Percentiles rank a stretch among this genome's conserved stretches.
Evolutionary conservation across 2,329 filamentous ascomycete species (phyloP).

Genomic region (Rhinocladiella similis): DNA sequence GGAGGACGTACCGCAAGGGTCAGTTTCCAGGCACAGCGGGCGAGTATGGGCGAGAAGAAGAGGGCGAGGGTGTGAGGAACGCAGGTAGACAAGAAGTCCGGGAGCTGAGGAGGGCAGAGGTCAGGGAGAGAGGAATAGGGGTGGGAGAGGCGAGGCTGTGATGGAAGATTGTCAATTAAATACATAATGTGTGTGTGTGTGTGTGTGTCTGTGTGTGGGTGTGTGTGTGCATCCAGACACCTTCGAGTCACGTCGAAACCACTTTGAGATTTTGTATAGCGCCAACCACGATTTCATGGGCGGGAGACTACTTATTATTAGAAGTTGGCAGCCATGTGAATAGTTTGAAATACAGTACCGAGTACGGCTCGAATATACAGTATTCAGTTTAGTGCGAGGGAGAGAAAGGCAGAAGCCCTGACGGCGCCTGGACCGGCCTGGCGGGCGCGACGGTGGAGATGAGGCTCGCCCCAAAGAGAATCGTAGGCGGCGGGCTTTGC

Average conservation of each 20-base stretch:
- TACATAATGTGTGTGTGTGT: no score
- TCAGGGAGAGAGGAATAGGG: neutral
- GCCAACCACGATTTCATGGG: no score
- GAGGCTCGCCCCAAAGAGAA: neutral
- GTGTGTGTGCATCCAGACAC: no score
- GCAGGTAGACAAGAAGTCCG: neutral
- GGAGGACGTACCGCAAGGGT: slow-evolving; percentile 9
- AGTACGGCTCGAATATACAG: no score
- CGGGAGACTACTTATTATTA: no score
- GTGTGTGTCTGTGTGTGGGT: no score
- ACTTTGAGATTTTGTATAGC: no score
- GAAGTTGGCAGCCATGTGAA: no score
- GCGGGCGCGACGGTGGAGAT: neutral
- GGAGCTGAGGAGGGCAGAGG: neutral
- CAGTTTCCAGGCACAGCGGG: slow-evolving; percentile 13
- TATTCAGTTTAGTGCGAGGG: no score
- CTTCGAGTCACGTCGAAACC: no score
- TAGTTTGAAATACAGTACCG: no score
- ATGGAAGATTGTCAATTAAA: neutral
- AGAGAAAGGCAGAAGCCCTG: neutral
- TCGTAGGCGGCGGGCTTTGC: neutral
- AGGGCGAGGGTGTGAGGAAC: neutral
- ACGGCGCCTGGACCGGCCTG: neutral
- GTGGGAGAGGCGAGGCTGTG: neutral
- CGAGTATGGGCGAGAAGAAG: neutral